Evolutionary conservation across 371 early-diverging fungal species (phyloP).

Genomic region (Apophysomyces variabilis): DNA sequence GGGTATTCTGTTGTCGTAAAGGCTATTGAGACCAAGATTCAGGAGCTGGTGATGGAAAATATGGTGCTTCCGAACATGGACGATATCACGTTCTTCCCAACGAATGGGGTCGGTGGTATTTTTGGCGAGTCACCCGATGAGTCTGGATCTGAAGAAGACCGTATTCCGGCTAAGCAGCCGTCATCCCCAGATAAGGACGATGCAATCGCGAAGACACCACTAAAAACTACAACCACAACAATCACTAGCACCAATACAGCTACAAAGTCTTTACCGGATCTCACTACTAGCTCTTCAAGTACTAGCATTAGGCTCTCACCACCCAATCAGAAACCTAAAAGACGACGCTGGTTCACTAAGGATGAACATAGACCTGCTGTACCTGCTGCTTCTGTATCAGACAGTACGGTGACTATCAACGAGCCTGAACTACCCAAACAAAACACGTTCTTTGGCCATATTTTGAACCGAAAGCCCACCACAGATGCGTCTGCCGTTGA

Average conservation of each 20-base stretch:
- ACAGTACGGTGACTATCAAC: constrained; percentile 1
- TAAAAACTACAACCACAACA: background rate
- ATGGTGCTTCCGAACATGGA: constrained; percentile 93
- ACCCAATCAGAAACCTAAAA: constrained; percentile 11
- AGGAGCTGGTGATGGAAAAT: constrained; percentile 80
- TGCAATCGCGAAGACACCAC: background rate
- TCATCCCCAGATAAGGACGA: constrained; percentile 1
- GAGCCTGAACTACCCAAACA: constrained; percentile 1
- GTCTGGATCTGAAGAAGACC: constrained; percentile 16
- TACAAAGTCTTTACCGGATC: background rate
- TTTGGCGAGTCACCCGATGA: constrained; percentile 32
- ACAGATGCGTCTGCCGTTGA: background rate
- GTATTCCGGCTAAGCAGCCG: background rate
- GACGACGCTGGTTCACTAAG: constrained; percentile 14
- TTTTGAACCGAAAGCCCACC: background rate
- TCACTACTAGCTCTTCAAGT: background rate
- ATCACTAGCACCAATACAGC: background rate
- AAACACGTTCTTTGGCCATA: background rate
- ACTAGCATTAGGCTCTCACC: background rate
- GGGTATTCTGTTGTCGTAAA: constrained; percentile 80
- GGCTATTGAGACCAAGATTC: constrained; percentile 84
- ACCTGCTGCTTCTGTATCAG: background rate
- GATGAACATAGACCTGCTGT: background rate
- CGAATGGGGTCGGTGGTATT: constrained; percentile 67
- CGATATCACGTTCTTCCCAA: constrained; percentile 82